Conservation (phyloP, 1,284 basidiomycete species). For the Cystobasidium slooffiae region DNA sequence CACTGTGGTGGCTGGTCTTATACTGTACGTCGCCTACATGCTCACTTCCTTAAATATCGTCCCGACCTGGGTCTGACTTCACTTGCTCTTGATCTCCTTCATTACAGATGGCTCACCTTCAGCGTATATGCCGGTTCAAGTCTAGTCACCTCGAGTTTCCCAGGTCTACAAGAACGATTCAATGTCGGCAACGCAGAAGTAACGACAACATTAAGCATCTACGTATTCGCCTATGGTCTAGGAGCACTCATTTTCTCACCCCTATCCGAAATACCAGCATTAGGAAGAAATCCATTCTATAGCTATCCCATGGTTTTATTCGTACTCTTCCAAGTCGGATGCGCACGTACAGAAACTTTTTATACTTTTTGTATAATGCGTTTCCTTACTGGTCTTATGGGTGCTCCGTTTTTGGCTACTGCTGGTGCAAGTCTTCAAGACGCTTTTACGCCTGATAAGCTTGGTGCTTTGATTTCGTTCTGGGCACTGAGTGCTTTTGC, state of each 20-base stretch:
- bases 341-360: conserved; percentile 12
- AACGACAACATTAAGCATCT: conserved; percentile 46
- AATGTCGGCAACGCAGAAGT: conserved; percentile 26
- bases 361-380: conserved; percentile 45
- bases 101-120: conserved; percentile 16
- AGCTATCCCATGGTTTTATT: conserved; percentile 44
- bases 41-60: background rate
- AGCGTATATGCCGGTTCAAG: conserved; percentile 24
- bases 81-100: background rate
- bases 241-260: conserved; percentile 50
- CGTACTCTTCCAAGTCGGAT: conserved; percentile 38
- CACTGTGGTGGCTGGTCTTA: conserved; percentile 12
- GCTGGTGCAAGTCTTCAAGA: conserved; percentile 54
- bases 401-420: conserved; percentile 53
- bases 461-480: conserved; percentile 38
- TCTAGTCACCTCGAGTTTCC: conserved; percentile 27
- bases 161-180: conserved; percentile 23
- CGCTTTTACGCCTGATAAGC: conserved; percentile 43
- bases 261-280: conserved; percentile 48
- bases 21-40: background rate
- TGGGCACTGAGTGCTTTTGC: conserved; percentile 38
- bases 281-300: conserved; percentile 49
- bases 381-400: conserved; percentile 53
- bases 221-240: conserved; percentile 50
- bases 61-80: too few species aligned